Evolutionary conservation across 2,329 filamentous ascomycete species (phyloP), one percentile per base, ranked within the genome.

Genomic region (Scleromitrula shiraiana): DNA sequence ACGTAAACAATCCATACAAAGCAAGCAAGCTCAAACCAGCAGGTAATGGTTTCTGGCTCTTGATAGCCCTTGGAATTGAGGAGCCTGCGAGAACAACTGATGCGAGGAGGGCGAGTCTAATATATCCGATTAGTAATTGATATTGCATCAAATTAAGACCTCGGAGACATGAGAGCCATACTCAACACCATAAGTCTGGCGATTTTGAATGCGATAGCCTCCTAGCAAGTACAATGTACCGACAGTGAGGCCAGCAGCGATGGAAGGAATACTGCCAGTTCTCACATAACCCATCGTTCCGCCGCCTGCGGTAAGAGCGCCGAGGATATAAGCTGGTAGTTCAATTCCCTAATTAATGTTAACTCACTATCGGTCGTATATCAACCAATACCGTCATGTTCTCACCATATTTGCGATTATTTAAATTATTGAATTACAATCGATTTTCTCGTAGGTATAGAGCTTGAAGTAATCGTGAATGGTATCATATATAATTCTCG

Each of bases 241-340:
- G 56, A 98, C 89, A 27, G 83, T 82, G 57, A 88, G 73, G 44
- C 93, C 93, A 12, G 93, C 93, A 10, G 79, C 81, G 58, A 97
- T 76, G 10, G 89, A 95, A 30, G 91, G 91, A 41, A 95, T 66
- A 20, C 90, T 97, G 50, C 88, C 79, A 0, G 90, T 93, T 65
- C 83, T 82, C 37, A 83, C 73, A 68, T 88, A 98, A 63, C 93
- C 93, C 63, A 86, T 85, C 51, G 87, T 83, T 55, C 93, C 93
- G 59, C 93, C 93, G 49, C 84, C 76, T 43, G 90, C 88, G 50
- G 90, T 96, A 50, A 97, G 75, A 55, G 80, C 75, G 52, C 85
- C 87, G 62, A 97, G 81, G 61, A 86, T 65, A 67, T 83, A 87
- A 55, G 91, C 88, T 62, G 88, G 81, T 62, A 70, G 75, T 58